Evolutionary conservation across 768 basidiomycete species (phyloP), one percentile per base, ranked within the genome.

Genomic region (Daedaleopsis nitida): DNA sequence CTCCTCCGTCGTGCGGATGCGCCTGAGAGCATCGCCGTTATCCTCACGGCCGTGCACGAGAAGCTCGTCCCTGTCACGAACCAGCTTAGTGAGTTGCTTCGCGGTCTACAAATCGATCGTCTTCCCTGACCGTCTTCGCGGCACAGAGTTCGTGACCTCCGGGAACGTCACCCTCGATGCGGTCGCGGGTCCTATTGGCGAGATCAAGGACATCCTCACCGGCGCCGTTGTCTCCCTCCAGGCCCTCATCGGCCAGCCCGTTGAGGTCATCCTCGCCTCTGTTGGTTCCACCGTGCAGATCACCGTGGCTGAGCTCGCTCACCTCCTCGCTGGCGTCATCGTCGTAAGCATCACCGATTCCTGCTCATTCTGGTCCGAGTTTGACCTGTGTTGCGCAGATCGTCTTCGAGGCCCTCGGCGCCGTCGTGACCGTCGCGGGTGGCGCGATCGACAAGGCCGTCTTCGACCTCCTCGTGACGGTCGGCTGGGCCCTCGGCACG

Each of bases 61-160:
- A 50, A 69, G 59, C 58, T 19, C 59, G 52, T 34, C 17, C 70
- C 57, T 53, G 49, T 19, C 50, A 52, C 59, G 14, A 52, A 60
- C 1, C 45, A 68, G 56, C 57, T 78, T 57, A 55, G 77, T 78
- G 51, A 55, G 75, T 70, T 5, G 23, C 21, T 38, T 52, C n/a
- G n/a, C n/a, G n/a, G 14, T 11, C 16, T 23, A 4, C 27, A 39
- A n/a, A n/a, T n/a, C n/a, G n/a, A n/a, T n/a, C n/a, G n/a, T n/a
- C n/a, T 23, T 8, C 13, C n/a, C 21, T 52, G 17, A 42, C 37
- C 14, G 59, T 52, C 2, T 32, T 35, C 7, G 34, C 47, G 55
- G 13, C 49, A 39, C 61, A 77, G 76, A 51, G 32, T 70, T 27
- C 54, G 45, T 75, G 37, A 65, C 21, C n/a, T 5, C 65, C 35